phyloP scores from a whole-genome alignment of 345 rosid species.

The Gossypium bickii region DNA sequence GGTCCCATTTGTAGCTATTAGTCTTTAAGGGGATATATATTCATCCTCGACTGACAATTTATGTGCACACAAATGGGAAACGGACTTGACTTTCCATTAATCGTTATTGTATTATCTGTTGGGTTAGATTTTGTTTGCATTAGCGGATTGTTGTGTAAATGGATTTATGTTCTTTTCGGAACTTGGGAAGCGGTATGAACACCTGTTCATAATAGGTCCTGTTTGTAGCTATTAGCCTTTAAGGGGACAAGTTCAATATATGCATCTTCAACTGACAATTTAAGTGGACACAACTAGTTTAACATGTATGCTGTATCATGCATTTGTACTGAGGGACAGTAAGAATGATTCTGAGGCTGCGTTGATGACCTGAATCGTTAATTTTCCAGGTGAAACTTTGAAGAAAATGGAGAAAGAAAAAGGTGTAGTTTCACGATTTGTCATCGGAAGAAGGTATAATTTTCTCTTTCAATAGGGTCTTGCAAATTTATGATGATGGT shows the following conservation, averaged over 20 bases:
- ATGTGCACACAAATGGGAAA: slow-evolving; percentile 42
- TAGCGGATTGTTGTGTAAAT: neutral
- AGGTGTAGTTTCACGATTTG: slow-evolving; percentile 73
- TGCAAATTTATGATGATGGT: slow-evolving; percentile 2
- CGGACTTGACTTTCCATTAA: slow-evolving; percentile 26
- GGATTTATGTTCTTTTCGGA: neutral
- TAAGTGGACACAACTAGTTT: neutral
- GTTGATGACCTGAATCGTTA: neutral
- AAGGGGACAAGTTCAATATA: neutral
- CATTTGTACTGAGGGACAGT: neutral
- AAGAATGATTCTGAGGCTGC: neutral
- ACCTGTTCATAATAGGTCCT: neutral
- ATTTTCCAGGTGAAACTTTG: slow-evolving; percentile 50
- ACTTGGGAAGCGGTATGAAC: no score
- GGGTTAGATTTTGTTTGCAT: neutral
- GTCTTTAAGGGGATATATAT: neutral
- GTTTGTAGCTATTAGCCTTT: neutral
- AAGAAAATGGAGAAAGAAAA: slow-evolving; percentile 60
- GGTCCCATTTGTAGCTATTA: neutral
- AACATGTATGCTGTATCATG: neutral
- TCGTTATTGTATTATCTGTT: slow-evolving; percentile 7
- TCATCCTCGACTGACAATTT: neutral
- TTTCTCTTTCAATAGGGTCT: neutral
- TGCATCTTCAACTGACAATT: neutral
- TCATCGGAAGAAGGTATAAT: slow-evolving; percentile 85